Percentiles rank a stretch among this genome's conserved stretches.
phyloP scores from a whole-genome alignment of 1,284 basidiomycete genomes.

The Stereum hirsutum region DNA sequence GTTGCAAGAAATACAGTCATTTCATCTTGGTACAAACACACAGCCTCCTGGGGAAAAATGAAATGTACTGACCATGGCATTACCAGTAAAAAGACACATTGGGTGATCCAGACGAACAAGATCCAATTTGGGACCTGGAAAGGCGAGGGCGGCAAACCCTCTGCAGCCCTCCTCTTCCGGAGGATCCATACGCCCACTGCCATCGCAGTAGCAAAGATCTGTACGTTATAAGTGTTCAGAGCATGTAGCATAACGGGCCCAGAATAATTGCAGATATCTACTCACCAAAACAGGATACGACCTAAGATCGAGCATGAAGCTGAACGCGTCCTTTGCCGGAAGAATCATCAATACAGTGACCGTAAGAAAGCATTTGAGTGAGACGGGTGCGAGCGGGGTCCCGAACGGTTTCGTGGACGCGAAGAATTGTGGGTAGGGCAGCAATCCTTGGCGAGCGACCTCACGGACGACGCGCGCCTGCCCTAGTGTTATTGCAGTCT shows the following conservation, averaged over 20 bases:
- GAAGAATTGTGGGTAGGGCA: conserved; percentile 33
- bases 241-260: no score
- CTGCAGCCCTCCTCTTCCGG: conserved; percentile 8
- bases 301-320: conserved; percentile 41
- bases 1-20: background rate
- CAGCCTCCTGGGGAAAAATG: no score
- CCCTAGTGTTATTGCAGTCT: conserved; percentile 32
- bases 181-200: conserved; percentile 12
- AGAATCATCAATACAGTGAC: conserved; percentile 42
- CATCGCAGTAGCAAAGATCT: conserved; percentile 10
- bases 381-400: conserved; percentile 33
- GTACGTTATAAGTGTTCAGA: background rate
- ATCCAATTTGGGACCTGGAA: conserved; percentile 9
- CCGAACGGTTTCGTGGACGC: conserved; percentile 36
- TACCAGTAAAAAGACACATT: conserved; percentile 10
- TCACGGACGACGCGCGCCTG: conserved; percentile 38
- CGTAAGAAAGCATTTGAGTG: conserved; percentile 37
- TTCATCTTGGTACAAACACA: background rate
- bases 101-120: conserved; percentile 9
- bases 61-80: conserved; percentile 12
- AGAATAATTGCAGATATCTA: background rate
- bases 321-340: conserved; percentile 39
- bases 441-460: conserved; percentile 27
- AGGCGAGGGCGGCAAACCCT: conserved; percentile 9
- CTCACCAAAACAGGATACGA: conserved; percentile 8